Evolutionary conservation across 1,139 yeast genomes (phyloP), one percentile per base, ranked within the genome.

Genomic region (Pichia sp.): DNA sequence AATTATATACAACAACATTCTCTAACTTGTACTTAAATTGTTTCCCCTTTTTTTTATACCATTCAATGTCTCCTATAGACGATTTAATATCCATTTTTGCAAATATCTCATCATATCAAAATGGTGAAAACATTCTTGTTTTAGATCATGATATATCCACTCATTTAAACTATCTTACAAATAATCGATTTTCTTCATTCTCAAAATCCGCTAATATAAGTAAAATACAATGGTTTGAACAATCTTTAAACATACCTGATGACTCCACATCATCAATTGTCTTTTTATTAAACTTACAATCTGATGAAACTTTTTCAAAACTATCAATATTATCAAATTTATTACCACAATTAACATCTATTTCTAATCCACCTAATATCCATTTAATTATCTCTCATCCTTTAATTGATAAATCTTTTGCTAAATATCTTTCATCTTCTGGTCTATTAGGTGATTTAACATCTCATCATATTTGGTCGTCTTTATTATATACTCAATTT

Each of bases 361-460:
- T 56, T 72, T 62, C 7, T 66, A 32, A 23, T 20, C 29, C n/a
- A n/a, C n/a, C n/a, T 9, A 40, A 41, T n/a, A 21, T 46, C 10
- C 46, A 39, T 31, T 18, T 48, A 7, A 37, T 48, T 15, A 16
- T 43, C 10, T 33, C 42, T 7, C 46, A 45, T 33, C 40, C 42
- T 5, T 37, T 43, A 3, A 35, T 46, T 5, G 14, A 28, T 6
- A 35, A 44, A 30, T 58, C 72, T 16, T 51, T 61, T 18, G 60
- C 64, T 23, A 62, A 61, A 36, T 51, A 66, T 14, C 51, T 60
- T 25, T 53, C 55, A 21, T 57, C 59, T 27, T 55, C 65, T 43
- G 63, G 68, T 10, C 55, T 71, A 10, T 59, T 60, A 24, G 71
- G 75, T 7, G 74, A 74, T 39, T 57, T 76, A 15, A 32, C 44